Conservation (phyloP, 2,329 filamentous ascomycete genomes). For the Tothia fuscella region DNA sequence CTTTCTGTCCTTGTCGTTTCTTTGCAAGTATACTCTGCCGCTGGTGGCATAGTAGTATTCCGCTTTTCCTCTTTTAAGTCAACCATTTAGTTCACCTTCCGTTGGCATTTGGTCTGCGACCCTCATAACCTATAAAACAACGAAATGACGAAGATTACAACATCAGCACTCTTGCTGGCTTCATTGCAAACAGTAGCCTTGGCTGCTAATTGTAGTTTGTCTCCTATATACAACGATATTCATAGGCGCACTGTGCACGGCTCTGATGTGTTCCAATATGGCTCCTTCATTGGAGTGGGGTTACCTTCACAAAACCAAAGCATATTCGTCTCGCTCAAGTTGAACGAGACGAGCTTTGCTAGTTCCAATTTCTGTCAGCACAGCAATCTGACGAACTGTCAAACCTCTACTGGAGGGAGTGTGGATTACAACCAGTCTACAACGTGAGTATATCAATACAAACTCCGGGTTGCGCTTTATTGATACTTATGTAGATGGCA, state of each 20-base stretch:
- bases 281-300: constrained; percentile 33
- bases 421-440: constrained; percentile 21
- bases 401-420: constrained; percentile 23
- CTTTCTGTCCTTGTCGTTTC: no score
- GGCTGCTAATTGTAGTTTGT: constrained; percentile 27
- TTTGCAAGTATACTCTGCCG: no score
- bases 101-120: background rate
- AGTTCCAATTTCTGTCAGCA: constrained; percentile 24
- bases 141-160: constrained; percentile 21
- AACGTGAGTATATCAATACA: constrained; percentile 17
- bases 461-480: no score
- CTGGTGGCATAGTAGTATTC: background rate
- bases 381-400: constrained; percentile 24
- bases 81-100: background rate
- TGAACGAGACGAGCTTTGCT: constrained; percentile 31
- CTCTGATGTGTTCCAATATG: constrained; percentile 29
- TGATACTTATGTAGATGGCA: constrained; percentile 6
- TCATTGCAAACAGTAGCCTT: constrained; percentile 20
- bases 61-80: background rate
- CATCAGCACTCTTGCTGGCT: constrained; percentile 22
- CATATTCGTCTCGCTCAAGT: constrained; percentile 29
- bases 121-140: background rate
- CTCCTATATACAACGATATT: constrained; percentile 33
- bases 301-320: constrained; percentile 33
- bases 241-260: constrained; percentile 31